Percentiles rank a stretch among this genome's conserved stretches.
Evolutionary conservation across 208 protist species (phyloP).

Genomic region (Leishmania guyanensis): DNA sequence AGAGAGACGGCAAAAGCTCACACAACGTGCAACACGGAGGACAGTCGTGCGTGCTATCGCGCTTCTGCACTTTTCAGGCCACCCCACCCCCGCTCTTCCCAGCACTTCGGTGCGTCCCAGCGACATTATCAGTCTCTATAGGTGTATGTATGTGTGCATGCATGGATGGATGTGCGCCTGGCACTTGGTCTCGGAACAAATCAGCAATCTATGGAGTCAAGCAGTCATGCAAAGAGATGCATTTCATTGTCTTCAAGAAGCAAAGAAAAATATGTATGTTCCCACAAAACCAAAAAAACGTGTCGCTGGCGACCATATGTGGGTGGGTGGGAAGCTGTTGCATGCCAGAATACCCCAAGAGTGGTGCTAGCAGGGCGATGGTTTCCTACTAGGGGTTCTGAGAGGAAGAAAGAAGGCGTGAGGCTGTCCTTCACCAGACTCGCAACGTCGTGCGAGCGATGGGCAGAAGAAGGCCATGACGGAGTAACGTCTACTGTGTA

Average conservation of each 20-base stretch:
- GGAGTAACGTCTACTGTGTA: not conserved
- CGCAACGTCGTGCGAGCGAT: not conserved
- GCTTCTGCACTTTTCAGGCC: not conserved
- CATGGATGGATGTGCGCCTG: not conserved
- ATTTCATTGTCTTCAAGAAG: no score
- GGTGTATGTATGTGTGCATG: not conserved
- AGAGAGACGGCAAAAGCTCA: no score
- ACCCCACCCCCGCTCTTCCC: not conserved
- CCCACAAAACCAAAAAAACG: not conserved
- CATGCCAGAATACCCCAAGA: not conserved
- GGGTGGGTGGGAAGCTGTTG: not conserved
- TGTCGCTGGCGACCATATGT: not conserved
- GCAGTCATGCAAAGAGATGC: not conserved
- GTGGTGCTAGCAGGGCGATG: not conserved
- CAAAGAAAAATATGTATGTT: not conserved
- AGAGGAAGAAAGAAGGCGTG: not conserved
- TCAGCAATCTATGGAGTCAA: slow-evolving; percentile 5
- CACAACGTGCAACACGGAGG: not conserved
- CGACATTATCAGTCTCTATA: not conserved
- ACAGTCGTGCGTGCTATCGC: not conserved
- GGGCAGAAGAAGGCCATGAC: not conserved
- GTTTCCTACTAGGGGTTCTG: not conserved
- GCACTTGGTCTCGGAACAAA: not conserved
- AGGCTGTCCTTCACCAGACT: not conserved
- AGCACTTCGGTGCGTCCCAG: not conserved